Evolutionary conservation across 495 filamentous ascomycete species (phyloP).

Genomic region (Hyaloscypha bicolor): DNA sequence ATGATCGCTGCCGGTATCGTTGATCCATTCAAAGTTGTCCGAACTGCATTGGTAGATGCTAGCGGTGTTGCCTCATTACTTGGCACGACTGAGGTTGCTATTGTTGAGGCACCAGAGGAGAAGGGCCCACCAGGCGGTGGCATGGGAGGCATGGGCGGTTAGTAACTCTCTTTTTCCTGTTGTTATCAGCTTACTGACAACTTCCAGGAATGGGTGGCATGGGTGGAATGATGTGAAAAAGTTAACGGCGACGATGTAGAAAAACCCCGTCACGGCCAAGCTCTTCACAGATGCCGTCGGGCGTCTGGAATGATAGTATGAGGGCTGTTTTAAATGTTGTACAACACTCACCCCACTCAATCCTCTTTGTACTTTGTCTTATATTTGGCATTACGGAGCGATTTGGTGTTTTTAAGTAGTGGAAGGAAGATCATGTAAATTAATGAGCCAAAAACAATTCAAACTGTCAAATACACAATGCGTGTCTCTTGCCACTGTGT

Average conservation of each 20-base stretch:
- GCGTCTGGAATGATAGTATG: slow-evolving; percentile 17
- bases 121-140: slow-evolving; percentile 56
- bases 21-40: slow-evolving; percentile 98
- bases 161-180: slow-evolving; percentile 26
- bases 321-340: slow-evolving; percentile 29
- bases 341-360: slow-evolving; percentile 33
- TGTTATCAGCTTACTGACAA: slow-evolving; percentile 18
- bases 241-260: slow-evolving; percentile 22
- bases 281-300: slow-evolving; percentile 18
- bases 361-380: slow-evolving; percentile 34
- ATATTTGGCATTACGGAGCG: slow-evolving; percentile 33
- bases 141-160: slow-evolving; percentile 73
- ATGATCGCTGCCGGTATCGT: slow-evolving; percentile 98
- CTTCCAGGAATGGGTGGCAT: slow-evolving; percentile 32
- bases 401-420: slow-evolving; percentile 24
- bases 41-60: slow-evolving; percentile 91
- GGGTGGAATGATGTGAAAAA: slow-evolving; percentile 55
- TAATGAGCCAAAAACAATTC: slow-evolving; percentile 30
- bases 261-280: slow-evolving; percentile 20
- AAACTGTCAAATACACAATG: slow-evolving; percentile 15
- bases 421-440: slow-evolving; percentile 27
- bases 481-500: slow-evolving; percentile 12
- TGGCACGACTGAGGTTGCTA: slow-evolving; percentile 96
- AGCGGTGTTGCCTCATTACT: slow-evolving; percentile 95
- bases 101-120: slow-evolving; percentile 98